Evolutionary conservation across 805 yeast species (phyloP).

Genomic region (Ogataea paradorogensis): DNA sequence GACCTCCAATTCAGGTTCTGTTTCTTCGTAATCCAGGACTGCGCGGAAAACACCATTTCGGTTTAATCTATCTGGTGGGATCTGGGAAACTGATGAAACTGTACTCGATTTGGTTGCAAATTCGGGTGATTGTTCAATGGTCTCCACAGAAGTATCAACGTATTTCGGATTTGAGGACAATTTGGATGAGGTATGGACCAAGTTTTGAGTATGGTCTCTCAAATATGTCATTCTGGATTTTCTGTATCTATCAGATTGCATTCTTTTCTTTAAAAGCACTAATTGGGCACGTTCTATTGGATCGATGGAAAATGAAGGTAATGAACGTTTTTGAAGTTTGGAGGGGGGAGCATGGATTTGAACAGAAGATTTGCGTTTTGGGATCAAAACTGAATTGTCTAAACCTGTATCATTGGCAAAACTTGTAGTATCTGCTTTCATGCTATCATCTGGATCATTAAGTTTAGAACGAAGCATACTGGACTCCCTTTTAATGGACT

Average conservation of each 20-base stretch:
- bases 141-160: constrained; percentile 25
- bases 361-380: constrained; percentile 6
- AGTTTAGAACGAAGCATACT: constrained; percentile 18
- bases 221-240: constrained; percentile 44
- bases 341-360: not conserved
- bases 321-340: not conserved
- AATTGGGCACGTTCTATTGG: constrained; percentile 34
- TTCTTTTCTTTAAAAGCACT: constrained; percentile 31
- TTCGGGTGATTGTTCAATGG: constrained; percentile 14
- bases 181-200: constrained; percentile 17
- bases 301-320: constrained; percentile 22
- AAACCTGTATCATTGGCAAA: constrained; percentile 7
- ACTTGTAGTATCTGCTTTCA: constrained; percentile 16
- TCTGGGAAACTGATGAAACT: not conserved
- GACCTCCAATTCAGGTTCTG: constrained; percentile 6
- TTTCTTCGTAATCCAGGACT: constrained; percentile 18
- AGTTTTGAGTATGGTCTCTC: constrained; percentile 33
- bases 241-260: constrained; percentile 46
- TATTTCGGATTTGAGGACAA: constrained; percentile 17
- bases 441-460: constrained; percentile 8
- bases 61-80: constrained; percentile 26
- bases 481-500: constrained; percentile 25
- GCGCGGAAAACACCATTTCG: constrained; percentile 25
- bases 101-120: constrained; percentile 1
- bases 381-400: not conserved